Evolutionary conservation across 1,139 yeast genomes (phyloP), one percentile per base, ranked within the genome.

Genomic region (Scheffersomyces parashehatae): DNA sequence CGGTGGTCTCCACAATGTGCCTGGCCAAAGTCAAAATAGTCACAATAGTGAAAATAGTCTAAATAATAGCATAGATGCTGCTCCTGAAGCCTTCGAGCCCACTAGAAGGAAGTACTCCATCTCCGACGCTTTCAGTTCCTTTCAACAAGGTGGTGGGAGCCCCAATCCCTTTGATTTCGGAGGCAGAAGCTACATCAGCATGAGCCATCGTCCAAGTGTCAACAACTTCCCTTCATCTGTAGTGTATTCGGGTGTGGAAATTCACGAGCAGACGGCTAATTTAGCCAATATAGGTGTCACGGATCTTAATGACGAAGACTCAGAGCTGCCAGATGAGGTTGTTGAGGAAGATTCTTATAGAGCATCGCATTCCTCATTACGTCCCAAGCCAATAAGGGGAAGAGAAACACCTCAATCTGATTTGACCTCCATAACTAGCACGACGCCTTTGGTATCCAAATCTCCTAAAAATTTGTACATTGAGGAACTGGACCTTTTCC

Each of bases 211-310:
- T 6, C 56, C 55, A 42, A 37, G 53, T 28, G 55, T 42, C 33
- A 52, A 47, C 35, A 53, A 50, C 29, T 24, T 52, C 14, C 55
- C 55, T 39, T 67, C 74, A 2, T 78, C 79, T 0, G 59, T 65
- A 3, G 70, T 80, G 15, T 76, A 73, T 49, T 68, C 81, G 0
- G 77, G 78, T 1, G 56, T 62, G 31, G 76, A 81, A 13, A 73
- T 84, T 37, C 81, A 85, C 47, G 87, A 81, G 49, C 85, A 82
- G 48, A 77, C 88, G 0, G 87, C 85, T 3, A 79, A 72, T 43
- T 69, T 82, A 49, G 86, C 89, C 11, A 71, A 70, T 30, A 76
- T 83, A 42, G 84, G 82, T 1, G 85, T 84, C 3, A 70, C 81
- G 4, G 78, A 72, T 29, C 75, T 70, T 37, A 70, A 63, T 28